Conservation (phyloP, 345 rosid species). For the Sonneratia alba region DNA sequence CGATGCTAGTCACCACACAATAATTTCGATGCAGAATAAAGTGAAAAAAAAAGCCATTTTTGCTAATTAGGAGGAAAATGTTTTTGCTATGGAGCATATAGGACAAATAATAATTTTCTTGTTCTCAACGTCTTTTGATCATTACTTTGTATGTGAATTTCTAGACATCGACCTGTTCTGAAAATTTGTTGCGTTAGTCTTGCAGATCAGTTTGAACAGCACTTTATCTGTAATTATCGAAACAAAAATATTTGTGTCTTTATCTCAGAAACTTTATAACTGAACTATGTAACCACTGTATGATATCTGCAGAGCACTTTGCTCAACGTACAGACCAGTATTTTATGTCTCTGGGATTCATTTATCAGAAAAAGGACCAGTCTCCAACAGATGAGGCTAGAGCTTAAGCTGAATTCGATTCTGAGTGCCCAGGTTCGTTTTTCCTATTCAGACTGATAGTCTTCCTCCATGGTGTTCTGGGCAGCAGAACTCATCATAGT, state of each 20-base stretch:
- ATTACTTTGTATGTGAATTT: neutral
- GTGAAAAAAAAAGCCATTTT: neutral
- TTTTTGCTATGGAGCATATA: neutral
- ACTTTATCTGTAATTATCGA: neutral
- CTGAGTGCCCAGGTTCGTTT: slow-evolving; percentile 50
- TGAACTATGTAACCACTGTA: slow-evolving; percentile 2
- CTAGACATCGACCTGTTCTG: neutral
- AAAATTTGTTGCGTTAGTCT: neutral
- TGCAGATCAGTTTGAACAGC: neutral
- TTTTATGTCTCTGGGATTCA: slow-evolving; percentile 52
- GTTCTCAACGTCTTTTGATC: neutral
- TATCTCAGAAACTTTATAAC: neutral
- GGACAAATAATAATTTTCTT: neutral
- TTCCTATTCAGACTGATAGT: neutral
- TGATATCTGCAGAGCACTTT: slow-evolving; percentile 53
- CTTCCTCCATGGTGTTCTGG: neutral
- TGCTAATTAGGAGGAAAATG: too few relatives aligned
- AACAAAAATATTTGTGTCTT: too few relatives aligned
- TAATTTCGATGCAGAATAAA: neutral
- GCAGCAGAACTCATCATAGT: neutral
- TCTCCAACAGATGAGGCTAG: slow-evolving; percentile 61
- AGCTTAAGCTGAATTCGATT: slow-evolving; percentile 62
- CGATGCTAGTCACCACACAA: too few relatives aligned
- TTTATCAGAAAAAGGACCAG: slow-evolving; percentile 53
- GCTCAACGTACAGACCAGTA: slow-evolving; percentile 56